Evolutionary conservation across 2,329 filamentous ascomycete genomes (phyloP).

Genomic region (Diplocarpon mali): DNA sequence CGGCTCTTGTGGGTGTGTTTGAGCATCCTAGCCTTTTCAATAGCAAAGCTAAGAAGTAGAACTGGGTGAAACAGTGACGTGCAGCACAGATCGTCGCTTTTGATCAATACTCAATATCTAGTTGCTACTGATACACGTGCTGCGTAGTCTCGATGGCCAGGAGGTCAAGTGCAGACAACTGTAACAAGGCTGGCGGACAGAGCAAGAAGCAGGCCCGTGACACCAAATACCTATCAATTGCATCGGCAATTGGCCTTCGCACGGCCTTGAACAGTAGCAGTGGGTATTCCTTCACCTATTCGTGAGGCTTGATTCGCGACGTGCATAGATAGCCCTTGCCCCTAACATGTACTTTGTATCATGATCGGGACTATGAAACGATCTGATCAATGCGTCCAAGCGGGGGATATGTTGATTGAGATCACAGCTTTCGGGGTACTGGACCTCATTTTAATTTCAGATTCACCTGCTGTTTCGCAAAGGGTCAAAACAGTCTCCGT

Average conservation of each 20-base stretch:
- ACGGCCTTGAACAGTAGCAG: not conserved
- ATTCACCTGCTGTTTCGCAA: conserved; percentile 5
- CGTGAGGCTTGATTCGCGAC: not conserved
- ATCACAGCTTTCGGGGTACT: not conserved
- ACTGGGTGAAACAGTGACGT: conserved; percentile 13
- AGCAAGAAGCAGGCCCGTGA: not conserved
- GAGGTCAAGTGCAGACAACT: not conserved
- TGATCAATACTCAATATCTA: too few relatives aligned
- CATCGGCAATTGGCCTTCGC: not conserved
- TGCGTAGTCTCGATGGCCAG: not conserved
- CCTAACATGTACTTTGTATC: not conserved
- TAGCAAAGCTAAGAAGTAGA: not conserved
- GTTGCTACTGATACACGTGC: not conserved
- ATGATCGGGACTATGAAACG: conserved; percentile 1
- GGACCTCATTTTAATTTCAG: not conserved
- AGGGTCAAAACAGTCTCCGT: not conserved
- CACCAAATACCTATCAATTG: too few relatives aligned
- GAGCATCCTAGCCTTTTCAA: too few relatives aligned
- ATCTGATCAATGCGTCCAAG: not conserved
- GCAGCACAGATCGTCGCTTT: conserved; percentile 7
- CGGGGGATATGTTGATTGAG: not conserved
- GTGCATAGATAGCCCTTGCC: not conserved
- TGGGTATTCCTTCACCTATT: not conserved
- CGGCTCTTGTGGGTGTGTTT: conserved; percentile 3
- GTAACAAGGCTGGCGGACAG: conserved; percentile 6